Conservation (phyloP, 78 protist species). For the Creolimax fragrantissima region DNA sequence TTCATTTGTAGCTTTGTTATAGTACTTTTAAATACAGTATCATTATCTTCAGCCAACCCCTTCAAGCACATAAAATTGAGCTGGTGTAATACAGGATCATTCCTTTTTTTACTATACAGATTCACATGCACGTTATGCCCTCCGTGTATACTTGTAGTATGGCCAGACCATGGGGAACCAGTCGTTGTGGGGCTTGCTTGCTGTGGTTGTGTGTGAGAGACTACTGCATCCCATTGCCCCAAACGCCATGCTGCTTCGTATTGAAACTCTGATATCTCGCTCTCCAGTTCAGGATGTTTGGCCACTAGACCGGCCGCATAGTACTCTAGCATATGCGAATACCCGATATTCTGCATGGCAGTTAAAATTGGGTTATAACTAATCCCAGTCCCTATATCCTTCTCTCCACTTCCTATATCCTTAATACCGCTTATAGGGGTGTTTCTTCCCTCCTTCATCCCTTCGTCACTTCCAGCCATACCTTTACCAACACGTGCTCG, state of each 20-base stretch:
- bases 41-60: background rate
- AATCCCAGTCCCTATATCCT: too few relatives aligned
- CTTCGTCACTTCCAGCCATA: too few relatives aligned
- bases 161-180: background rate
- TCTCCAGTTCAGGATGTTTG: background rate
- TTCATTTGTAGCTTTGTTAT: background rate
- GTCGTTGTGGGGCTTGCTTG: background rate
- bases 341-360: background rate
- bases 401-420: background rate
- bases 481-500: background rate
- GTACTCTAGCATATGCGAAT: background rate
- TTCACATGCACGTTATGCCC: background rate
- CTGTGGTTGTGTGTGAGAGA: too few relatives aligned
- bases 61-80: background rate
- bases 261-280: background rate
- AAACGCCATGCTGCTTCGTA: background rate
- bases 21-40: background rate
- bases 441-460: background rate
- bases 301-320: background rate
- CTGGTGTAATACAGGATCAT: background rate
- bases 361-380: background rate
- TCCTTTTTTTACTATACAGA: background rate
- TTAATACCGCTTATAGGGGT: background rate
- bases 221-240: background rate
- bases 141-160: background rate